A percentile compares a stretch with the other conserved stretches of the same genome.
Conservation (phyloP, 495 filamentous ascomycete genomes). For the Darksidea phi region DNA sequence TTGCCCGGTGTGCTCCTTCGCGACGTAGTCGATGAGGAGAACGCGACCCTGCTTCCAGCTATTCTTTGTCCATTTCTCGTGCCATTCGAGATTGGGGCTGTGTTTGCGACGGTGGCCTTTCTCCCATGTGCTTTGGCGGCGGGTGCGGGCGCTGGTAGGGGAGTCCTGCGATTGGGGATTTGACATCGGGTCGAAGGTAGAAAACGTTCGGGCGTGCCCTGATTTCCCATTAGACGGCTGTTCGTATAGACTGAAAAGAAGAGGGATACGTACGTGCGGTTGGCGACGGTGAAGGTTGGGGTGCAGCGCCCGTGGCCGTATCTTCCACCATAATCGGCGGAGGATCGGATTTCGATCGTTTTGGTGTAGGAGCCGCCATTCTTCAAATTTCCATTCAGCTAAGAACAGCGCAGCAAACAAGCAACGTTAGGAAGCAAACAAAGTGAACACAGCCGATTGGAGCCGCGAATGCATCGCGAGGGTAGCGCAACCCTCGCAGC, state of each 20-base stretch:
- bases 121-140: conserved; percentile 25
- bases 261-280: conserved; percentile 4
- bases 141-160: neutral
- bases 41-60: conserved; percentile 41
- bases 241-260: neutral
- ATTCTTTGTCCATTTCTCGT: conserved; percentile 37
- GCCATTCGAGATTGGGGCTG: conserved; percentile 38
- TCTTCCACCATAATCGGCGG: conserved; percentile 36
- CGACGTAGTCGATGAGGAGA: conserved; percentile 41
- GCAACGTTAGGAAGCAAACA: too few species aligned
- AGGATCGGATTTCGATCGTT: conserved; percentile 30
- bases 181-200: conserved; percentile 1
- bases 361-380: neutral
- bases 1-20: conserved; percentile 14
- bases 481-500: too few species aligned
- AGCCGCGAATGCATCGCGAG: too few species aligned
- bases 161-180: neutral
- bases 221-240: neutral
- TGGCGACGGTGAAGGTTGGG: conserved; percentile 13
- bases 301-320: conserved; percentile 15
- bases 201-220: conserved; percentile 11
- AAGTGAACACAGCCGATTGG: too few species aligned
- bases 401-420: neutral
- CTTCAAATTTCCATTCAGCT: neutral
- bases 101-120: conserved; percentile 20